Base-by-base conservation (phyloP, 1,139 yeast genomes). In the Suhomyces bolitotheri region DNA sequence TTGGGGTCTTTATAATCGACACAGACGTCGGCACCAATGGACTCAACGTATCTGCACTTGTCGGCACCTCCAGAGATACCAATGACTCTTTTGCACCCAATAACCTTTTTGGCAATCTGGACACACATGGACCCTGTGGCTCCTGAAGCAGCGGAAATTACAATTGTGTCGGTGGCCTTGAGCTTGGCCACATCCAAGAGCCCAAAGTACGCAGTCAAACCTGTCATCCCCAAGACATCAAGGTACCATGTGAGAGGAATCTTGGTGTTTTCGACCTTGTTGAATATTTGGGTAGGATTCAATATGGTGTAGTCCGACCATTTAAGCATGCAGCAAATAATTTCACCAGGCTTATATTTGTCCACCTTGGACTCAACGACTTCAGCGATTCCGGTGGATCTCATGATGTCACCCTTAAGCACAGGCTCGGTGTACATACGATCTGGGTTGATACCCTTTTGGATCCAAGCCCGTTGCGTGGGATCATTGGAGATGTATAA, bases 401-500 rank as follows among this genome's bases (percentile, higher is more conserved):
- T 69, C 60, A 80, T 72, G 8, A 63, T 55, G 16, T 71, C 70
- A 22, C 80, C 80, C 33, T 66, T 57, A 27, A 58, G 50, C 13
- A 75, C 64, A 10, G 80, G 78, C 4, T 66, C 63, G 7, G 66
- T 58, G 50, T 80, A 80, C 39, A 68, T 61, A 45, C 71, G 62
- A 32, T 59, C 66, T 4, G 64, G 60, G 12, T 69, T 56, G 11
- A 66, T 55, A 38, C 58, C 64, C 39, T 65, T 66, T 40, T 64
- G 66, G 33, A 80, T 78, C 82, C 84, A 80, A 33, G 72, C 69
- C 55, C 81, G 74, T 53, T 79, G 85, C 8, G 82, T 76, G 11
- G 87, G 86, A 51, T 80, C 87, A 49, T 80, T 78, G 25, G 85
- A 78, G n/a, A 80, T 51, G 39, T 67, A 70, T 31, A 73, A 45